These are phyloP conservation scores for Nissolia schottii DNA, from an alignment of 306 rosid genomes.

Conservation along the genomic window DNA sequence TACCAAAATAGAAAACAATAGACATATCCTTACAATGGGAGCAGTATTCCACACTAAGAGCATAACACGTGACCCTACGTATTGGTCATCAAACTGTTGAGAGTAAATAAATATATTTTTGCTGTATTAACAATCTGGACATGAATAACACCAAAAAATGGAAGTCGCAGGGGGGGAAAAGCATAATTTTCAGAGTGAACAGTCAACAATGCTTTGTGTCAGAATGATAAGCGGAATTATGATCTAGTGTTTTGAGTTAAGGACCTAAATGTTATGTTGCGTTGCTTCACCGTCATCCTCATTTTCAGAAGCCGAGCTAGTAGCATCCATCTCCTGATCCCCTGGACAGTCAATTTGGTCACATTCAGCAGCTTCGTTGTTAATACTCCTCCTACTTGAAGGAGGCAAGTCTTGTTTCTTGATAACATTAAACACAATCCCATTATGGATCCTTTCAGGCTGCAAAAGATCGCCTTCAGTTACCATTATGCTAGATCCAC, in stretches of 20 bases:
- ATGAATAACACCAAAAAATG: neutral
- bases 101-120: neutral
- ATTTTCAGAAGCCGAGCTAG: slow-evolving; percentile 62
- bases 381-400: slow-evolving; percentile 40
- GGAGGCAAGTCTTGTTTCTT: slow-evolving; percentile 72
- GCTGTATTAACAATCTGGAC: slow-evolving; percentile 17
- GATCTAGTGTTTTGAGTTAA: slow-evolving; percentile 20
- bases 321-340: slow-evolving; percentile 60
- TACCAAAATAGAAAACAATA: no score
- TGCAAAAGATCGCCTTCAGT: slow-evolving; percentile 94
- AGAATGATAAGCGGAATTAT: slow-evolving; percentile 12
- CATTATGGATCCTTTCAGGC: slow-evolving; percentile 80
- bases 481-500: slow-evolving; percentile 60
- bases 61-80: neutral
- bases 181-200: slow-evolving; percentile 4
- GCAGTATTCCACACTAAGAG: neutral
- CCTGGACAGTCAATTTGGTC: slow-evolving; percentile 65
- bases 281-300: slow-evolving; percentile 37
- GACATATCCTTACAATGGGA: neutral
- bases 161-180: neutral
- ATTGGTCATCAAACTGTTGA: no score
- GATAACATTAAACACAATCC: slow-evolving; percentile 80
- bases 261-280: no score
- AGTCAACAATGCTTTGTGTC: slow-evolving; percentile 18
- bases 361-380: slow-evolving; percentile 56